These are phyloP conservation scores for Ceriops decandra DNA, from an alignment of 345 rosid genomes.

Conservation along the genomic window DNA sequence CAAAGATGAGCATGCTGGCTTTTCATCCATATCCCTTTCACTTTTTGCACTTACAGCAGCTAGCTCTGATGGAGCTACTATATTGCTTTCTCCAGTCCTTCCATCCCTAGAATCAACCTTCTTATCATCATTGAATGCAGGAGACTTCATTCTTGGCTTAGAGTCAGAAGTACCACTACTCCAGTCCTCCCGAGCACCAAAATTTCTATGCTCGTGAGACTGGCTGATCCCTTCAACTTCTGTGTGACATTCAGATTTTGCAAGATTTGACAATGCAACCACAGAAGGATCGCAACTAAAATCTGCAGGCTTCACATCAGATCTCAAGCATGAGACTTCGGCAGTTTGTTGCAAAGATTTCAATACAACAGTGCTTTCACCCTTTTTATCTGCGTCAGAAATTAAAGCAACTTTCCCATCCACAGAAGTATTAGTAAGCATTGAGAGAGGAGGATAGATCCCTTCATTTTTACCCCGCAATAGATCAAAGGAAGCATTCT, in stretches of 20 bases:
- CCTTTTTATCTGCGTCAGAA: neutral
- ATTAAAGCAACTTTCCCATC: neutral
- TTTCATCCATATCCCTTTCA: neutral
- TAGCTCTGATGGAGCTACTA: neutral
- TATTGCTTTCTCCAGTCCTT: neutral
- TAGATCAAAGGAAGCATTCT: conserved; percentile 13
- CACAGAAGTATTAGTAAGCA: neutral
- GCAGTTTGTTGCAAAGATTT: conserved; percentile 6
- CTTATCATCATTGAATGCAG: neutral
- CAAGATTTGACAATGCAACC: neutral
- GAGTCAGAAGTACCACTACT: neutral
- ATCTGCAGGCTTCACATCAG: neutral
- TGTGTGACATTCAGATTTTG: neutral
- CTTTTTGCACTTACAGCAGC: neutral
- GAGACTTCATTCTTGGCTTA: neutral
- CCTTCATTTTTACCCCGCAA: neutral
- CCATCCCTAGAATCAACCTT: neutral
- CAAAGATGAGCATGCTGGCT: neutral
- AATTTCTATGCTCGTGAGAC: neutral
- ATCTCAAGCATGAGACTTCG: neutral
- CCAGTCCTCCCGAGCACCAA: neutral
- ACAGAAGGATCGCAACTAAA: neutral
- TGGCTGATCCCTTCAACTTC: neutral
- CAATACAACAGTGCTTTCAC: conserved; percentile 9
- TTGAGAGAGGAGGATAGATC: neutral